These are phyloP conservation scores for Candida dubliniensis DNA, from an alignment of 1,139 yeast genomes.

Conservation along the genomic window DNA sequence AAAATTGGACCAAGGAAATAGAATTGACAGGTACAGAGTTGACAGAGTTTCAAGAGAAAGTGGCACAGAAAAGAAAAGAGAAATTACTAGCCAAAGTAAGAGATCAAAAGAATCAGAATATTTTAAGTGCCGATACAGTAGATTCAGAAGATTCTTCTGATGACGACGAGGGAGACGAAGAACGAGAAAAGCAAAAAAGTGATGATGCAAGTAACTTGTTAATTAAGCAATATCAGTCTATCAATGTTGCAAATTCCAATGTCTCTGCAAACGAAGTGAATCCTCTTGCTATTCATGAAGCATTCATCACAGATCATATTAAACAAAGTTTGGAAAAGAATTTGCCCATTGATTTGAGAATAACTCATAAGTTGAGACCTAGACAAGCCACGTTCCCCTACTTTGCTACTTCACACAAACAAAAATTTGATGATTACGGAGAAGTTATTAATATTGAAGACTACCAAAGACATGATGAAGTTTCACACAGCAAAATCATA, in stretches of 20 bases:
- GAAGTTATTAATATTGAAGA: slow-evolving; percentile 64
- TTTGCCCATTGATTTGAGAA: slow-evolving; percentile 59
- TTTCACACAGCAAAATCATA: slow-evolving; percentile 36
- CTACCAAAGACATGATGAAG: slow-evolving; percentile 61
- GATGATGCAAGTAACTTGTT: slow-evolving; percentile 2
- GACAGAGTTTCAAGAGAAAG: slow-evolving; percentile 43
- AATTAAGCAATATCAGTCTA: background rate
- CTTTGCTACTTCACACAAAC: slow-evolving; percentile 47
- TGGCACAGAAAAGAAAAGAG: slow-evolving; percentile 45
- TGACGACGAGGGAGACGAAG: slow-evolving; percentile 33
- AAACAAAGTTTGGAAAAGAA: slow-evolving; percentile 40
- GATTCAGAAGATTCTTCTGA: slow-evolving; percentile 40
- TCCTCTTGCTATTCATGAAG: slow-evolving; percentile 43
- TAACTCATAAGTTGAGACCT: slow-evolving; percentile 55
- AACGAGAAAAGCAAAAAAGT: slow-evolving; percentile 16
- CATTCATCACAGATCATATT: slow-evolving; percentile 41
- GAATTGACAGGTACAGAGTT: slow-evolving; percentile 52
- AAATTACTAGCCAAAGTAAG: slow-evolving; percentile 53
- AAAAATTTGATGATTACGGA: slow-evolving; percentile 84
- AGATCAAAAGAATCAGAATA: slow-evolving; percentile 55
- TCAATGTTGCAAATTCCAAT: slow-evolving; percentile 4
- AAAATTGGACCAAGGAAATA: slow-evolving; percentile 46
- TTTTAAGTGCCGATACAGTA: slow-evolving; percentile 45
- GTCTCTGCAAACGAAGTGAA: slow-evolving; percentile 17
- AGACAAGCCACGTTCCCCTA: slow-evolving; percentile 79